Evolutionary conservation across 2,329 filamentous ascomycete species (phyloP), one percentile per base, ranked within the genome.

Genomic region (Fusarium sambucinum): DNA sequence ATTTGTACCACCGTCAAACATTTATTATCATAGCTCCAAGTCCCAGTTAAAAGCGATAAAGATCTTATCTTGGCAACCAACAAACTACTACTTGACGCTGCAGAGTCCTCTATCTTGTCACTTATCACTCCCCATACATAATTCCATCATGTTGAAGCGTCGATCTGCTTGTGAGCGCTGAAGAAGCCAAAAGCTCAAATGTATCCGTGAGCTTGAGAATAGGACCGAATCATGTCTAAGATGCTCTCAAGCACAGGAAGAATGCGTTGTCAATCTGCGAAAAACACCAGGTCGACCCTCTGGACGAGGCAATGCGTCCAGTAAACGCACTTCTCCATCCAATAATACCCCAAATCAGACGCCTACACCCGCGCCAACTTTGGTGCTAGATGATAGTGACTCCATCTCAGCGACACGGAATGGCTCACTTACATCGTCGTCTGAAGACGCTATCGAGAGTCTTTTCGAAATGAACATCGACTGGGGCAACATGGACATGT

Each of bases 101-200:
- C 23, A 17, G 32, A 37, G 10, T 29, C 13, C 3, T 29, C 21
- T 7, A 29, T 2, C 9, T n/a, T 11, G 4, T 14, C 35, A 29
- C 4, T 10, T n/a, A 17, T 25, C 14, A 17, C 33, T 29, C 25
- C 7, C 19, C 33, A 33, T 17, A 19, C 27, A 10, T 3, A 9
- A 27, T 27, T 19, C 29, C 12, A 14, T 19, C 5, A 46, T 46
- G n/a, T n/a, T 21, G 12, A 55, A 55, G n/a, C 52, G 30, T 2
- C 52, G 52, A 19, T 30, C 21, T 13, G 52, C 52, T 23, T 55
- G 52, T 14, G 52, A 55, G 13, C 52, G 52, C 3, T 55, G 52
- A 40, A 55, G 52, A 13, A 27, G 23, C 8, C 52, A 46, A 32
- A 55, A 55, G 30, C 52, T 55, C 52, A 55, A 55, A 19, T 55